These are phyloP conservation scores for Phytophthora ramorum DNA, from an alignment of 352 stramenopile genomes.

Conservation along the genomic window DNA sequence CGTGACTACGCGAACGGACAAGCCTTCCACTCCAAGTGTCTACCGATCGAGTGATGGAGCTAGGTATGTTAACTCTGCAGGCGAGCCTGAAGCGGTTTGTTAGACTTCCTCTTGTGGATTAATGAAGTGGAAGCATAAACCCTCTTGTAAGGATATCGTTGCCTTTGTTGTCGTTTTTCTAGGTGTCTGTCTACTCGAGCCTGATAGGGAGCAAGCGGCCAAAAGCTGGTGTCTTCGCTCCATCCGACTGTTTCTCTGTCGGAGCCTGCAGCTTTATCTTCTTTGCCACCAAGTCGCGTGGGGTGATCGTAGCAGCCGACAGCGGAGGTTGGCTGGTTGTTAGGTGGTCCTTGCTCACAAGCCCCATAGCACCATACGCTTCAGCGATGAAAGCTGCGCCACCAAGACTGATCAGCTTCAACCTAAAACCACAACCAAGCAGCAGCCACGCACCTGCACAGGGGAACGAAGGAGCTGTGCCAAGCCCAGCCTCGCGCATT, in stretches of 20 bases:
- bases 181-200: conserved; percentile 35
- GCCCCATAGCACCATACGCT: conserved; percentile 69
- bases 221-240: conserved; percentile 35
- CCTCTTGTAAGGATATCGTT: conserved; percentile 1
- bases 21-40: conserved; percentile 86
- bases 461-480: conserved; percentile 45
- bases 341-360: conserved; percentile 55
- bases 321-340: conserved; percentile 36
- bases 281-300: conserved; percentile 52
- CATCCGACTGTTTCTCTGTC: not conserved
- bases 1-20: conserved; percentile 84
- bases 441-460: conserved; percentile 44
- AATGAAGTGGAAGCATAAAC: conserved; percentile 10
- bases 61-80: not conserved
- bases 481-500: conserved; percentile 19
- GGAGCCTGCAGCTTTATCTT: conserved; percentile 47
- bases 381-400: conserved; percentile 67
- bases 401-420: not conserved
- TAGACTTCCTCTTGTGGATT: conserved; percentile 1
- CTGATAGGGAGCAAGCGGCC: conserved; percentile 76
- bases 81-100: not conserved
- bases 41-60: conserved; percentile 56
- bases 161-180: conserved; percentile 12
- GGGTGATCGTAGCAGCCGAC: conserved; percentile 48
- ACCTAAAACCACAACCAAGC: not conserved